These are phyloP conservation scores for Candida saitoana DNA, from an alignment of 805 yeast species.

Conservation along the genomic window DNA sequence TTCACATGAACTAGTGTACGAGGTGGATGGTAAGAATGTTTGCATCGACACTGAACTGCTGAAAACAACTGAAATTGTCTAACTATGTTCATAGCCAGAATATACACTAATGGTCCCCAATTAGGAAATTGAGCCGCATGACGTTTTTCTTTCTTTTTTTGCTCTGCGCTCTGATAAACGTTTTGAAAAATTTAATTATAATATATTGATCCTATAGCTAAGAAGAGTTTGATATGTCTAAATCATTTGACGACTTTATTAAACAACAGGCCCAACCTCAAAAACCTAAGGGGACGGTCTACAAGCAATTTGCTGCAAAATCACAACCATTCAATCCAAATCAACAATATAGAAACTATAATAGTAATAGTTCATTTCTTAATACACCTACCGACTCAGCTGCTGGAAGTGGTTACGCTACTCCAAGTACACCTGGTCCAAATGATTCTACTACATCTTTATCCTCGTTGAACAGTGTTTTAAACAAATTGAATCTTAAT, in stretches of 20 bases:
- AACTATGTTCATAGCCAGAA: neutral
- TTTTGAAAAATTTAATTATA: neutral
- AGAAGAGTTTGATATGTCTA: conserved; percentile 10
- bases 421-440: conserved; percentile 31
- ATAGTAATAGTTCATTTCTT: conserved; percentile 9
- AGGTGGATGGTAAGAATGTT: neutral
- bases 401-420: conserved; percentile 34
- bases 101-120: no score
- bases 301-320: conserved; percentile 13
- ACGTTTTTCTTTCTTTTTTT: neutral
- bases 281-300: conserved; percentile 30
- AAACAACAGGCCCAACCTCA: conserved; percentile 41
- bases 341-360: conserved; percentile 5
- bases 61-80: neutral
- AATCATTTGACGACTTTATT: conserved; percentile 51
- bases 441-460: conserved; percentile 66
- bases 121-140: neutral
- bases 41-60: neutral
- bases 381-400: conserved; percentile 25
- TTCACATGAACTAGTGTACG: neutral
- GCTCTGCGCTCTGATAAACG: conserved; percentile 2
- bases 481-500: conserved; percentile 53
- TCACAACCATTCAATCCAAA: conserved; percentile 9
- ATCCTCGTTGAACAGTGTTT: conserved; percentile 65
- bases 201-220: conserved; percentile 4